Evolutionary conservation across 495 filamentous ascomycete genomes (phyloP), one percentile per base, ranked within the genome.

Genomic region (Talaromyces proteolyticus): DNA sequence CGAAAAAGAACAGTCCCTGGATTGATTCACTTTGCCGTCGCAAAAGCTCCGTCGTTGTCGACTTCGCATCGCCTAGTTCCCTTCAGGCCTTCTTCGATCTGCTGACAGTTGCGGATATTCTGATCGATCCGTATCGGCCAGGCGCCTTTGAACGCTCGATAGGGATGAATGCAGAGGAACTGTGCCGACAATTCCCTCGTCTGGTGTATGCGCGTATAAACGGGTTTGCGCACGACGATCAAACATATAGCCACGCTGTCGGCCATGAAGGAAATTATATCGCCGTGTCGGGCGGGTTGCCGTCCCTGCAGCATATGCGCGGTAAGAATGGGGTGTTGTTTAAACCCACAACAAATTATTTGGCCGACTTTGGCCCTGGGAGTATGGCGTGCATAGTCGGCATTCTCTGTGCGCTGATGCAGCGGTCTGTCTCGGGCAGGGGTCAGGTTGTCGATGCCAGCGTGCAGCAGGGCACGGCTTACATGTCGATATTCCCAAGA

Each of bases 361-460:
- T 49, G 25, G 47, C 34, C 36, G 36, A 49, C 47, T 49, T 49
- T 49, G 47, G 47, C 3, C 34, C 34, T 21, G 47, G 29, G 14
- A 49, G 47, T 21, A 39, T 49, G 36, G 26, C 47, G 18, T 39
- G 47, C 11, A 36, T 49, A 17, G 37, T 49, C 14, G 47, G 47
- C 2, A 49, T 49, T 18, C 36, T 49, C 2, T 19, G 34, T 24
- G 47, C 47, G 5, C n/a, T 49, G 6, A 25, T 49, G n/a, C 36
- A 49, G 19, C 47, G 47, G 11, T 24, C 16, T 1, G 47, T 11
- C n/a, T 41, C 47, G 20, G 47, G 47, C 5, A 49, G 40, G 20
- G 47, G 47, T 16, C 47, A 49, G 22, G 40, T 49, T 22, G 36
- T 49, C 19, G 47, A 49, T 36, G 47, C 47, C 22, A 49, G 47